Percentiles rank a stretch among this genome's conserved stretches.
Evolutionary conservation across 176 grass and related monocot genomes (phyloP).

Genomic region (Carex parvula): DNA sequence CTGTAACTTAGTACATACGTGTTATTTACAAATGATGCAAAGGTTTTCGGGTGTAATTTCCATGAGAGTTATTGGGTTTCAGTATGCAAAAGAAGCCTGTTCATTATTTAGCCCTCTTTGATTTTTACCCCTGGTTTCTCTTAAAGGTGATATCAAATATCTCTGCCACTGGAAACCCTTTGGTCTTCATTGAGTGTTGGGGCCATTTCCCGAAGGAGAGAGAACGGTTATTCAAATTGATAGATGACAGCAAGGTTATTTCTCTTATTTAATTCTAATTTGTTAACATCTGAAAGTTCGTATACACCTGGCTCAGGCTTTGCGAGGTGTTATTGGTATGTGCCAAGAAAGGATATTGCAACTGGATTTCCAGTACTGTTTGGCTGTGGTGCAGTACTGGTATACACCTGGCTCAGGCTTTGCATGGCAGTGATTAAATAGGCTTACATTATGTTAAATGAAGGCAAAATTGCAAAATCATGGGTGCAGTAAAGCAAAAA

Average conservation of each 20-base stretch:
- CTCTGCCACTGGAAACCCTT: slow-evolving; percentile 62
- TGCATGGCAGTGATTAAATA: not conserved
- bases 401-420: not conserved
- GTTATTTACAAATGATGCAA: not conserved
- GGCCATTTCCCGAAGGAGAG: slow-evolving; percentile 82
- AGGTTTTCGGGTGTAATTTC: not conserved
- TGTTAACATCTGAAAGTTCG: not conserved
- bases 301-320: not conserved
- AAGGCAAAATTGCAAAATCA: not conserved
- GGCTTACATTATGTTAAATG: not conserved
- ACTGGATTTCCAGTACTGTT: not conserved
- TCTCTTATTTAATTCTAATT: slow-evolving; percentile 15
- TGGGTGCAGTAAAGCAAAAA: not conserved
- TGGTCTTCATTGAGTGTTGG: slow-evolving; percentile 83
- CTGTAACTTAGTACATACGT: not conserved
- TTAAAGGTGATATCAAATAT: slow-evolving; percentile 90
- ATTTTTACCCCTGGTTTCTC: not conserved
- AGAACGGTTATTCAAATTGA: slow-evolving; percentile 69
- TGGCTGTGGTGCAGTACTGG: not conserved
- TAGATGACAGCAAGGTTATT: slow-evolving; percentile 77
- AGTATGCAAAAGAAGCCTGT: not conserved
- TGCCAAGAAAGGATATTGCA: not conserved
- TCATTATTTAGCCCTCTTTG: not conserved
- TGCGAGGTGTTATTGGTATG: not conserved
- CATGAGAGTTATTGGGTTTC: not conserved